Conservation (phyloP, 2,329 filamentous ascomycete species). For the Trichoderma semiorbis region DNA sequence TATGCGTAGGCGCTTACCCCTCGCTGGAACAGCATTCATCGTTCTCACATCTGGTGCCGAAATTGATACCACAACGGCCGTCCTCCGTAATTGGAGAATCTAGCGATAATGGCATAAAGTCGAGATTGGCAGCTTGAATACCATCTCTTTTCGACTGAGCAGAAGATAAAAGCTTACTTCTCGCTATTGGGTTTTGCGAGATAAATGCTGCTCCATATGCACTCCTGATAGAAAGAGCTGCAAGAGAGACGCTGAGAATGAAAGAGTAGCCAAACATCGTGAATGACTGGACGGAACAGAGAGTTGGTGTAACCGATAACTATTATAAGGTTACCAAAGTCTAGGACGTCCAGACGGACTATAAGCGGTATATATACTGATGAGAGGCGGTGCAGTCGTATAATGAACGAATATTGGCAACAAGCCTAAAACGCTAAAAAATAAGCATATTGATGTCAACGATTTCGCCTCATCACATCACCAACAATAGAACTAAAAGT, state of each 20-base stretch:
- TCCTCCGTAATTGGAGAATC: conserved; percentile 17
- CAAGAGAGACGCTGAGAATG: background rate
- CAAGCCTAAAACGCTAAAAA: background rate
- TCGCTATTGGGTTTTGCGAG: background rate
- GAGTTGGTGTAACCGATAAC: background rate
- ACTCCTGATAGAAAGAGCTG: background rate
- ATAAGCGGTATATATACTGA: background rate
- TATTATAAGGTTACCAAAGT: background rate
- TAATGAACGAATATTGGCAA: background rate
- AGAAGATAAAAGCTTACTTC: background rate
- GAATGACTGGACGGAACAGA: background rate
- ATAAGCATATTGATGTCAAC: background rate
- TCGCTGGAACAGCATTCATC: conserved; percentile 42
- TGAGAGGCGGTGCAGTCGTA: background rate
- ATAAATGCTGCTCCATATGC: background rate
- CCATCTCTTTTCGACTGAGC: background rate
- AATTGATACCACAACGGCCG: conserved; percentile 45
- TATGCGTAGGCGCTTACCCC: conserved; percentile 31
- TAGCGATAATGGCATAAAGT: conserved; percentile 10
- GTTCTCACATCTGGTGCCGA: conserved; percentile 32
- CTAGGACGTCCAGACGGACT: background rate
- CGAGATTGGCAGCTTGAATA: background rate
- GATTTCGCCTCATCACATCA: background rate
- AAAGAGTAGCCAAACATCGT: background rate
- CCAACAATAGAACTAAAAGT: background rate